Base-by-base conservation (phyloP, 2,329 filamentous ascomycete species). In the Trichoderma semiorbis region DNA sequence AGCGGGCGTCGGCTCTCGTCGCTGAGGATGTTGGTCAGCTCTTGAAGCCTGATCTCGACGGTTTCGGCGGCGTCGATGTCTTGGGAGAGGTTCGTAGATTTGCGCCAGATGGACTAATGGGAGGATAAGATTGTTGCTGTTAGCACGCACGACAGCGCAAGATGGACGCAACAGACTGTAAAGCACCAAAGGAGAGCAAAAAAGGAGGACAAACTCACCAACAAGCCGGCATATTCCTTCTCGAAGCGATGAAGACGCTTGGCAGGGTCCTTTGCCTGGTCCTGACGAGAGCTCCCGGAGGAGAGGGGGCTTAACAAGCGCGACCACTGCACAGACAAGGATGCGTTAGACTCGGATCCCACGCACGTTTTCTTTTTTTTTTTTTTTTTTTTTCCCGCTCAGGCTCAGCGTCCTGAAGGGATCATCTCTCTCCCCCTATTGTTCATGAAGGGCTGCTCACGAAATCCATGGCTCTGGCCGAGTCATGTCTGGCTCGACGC, bases 1-100 rank as follows among this genome's bases (percentile, higher is more conserved):
- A 94, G 88, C 6, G 95, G 94, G 57, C 94, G 91, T 75, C 94
- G 92, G 73, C 93, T 93, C 83, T 98, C 95, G 83, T 98, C 94
- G 83, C 90, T 91, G 74, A 98, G 90, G 77, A 97, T 91, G 75
- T 86, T 87, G 75, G 88, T 90, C 55, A 91, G 85, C 76, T 90
- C 88, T 75, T 90, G 88, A 30, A 91, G 86, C 71, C 87, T 85
- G 74, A 87, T 85, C 79, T 91, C 88, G 78, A 91, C 84, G 70
- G 85, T 86, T 77, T 91, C 89, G 79, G 88, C 88, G 62, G 89
- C 87, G 74, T 90, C 88, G 78, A 85, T 83, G 76, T 91, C 89
- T 76, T 83, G 83, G 72, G 87, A 82, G 36, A 91, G 83, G 79
- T 90, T 91, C 73, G 88, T 85, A 18, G 88, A 86, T 73, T 84